Conservation (phyloP, 2,329 filamentous ascomycete species). For the Helicocarpus griseus region DNA sequence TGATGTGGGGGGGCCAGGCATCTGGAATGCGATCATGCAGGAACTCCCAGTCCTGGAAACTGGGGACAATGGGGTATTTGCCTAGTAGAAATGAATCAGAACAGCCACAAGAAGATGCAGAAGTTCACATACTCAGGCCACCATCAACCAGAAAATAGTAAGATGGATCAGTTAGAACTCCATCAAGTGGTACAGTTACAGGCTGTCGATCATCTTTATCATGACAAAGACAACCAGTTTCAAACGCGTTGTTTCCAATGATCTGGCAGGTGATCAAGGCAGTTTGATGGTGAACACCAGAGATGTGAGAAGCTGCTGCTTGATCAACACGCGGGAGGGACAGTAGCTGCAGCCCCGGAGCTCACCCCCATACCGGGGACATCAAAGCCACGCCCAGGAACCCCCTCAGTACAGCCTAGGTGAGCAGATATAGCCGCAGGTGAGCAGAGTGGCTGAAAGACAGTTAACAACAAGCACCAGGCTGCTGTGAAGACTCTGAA, state of each 20-base stretch:
- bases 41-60: constrained; percentile 4
- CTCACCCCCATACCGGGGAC: too few species aligned
- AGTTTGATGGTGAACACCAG: neutral
- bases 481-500: too few species aligned
- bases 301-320: neutral
- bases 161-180: neutral
- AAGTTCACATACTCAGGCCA: neutral
- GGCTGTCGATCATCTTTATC: neutral
- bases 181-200: neutral
- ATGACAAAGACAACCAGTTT: neutral
- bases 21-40: constrained; percentile 1
- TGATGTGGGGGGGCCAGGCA: neutral
- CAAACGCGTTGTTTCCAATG: neutral
- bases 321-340: neutral
- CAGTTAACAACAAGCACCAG: too few species aligned
- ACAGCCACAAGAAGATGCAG: neutral
- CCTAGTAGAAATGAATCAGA: neutral
- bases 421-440: too few species aligned
- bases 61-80: constrained; percentile 2
- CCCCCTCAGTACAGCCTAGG: too few species aligned
- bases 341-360: too few species aligned
- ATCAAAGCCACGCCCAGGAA: too few species aligned
- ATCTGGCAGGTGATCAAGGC: constrained; percentile 1
- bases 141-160: neutral
- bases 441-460: too few species aligned